These are phyloP conservation scores for Kuraishia piskuri DNA, from an alignment of 805 yeast genomes.

Conservation along the genomic window DNA sequence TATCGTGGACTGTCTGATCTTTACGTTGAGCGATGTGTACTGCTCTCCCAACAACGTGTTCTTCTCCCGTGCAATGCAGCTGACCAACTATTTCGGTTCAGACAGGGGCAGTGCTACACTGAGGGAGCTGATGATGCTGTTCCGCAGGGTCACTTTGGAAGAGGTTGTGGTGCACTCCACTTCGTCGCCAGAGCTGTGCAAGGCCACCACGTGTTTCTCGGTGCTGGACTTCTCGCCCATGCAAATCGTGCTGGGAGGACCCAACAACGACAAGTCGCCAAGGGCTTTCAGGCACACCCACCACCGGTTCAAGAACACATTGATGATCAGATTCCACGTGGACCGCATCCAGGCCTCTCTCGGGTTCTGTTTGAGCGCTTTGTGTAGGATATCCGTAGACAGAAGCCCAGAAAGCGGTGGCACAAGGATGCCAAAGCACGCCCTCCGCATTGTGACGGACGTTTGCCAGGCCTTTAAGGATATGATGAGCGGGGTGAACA, in stretches of 20 bases:
- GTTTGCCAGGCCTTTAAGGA: slow-evolving; percentile 14
- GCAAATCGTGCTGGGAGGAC: slow-evolving; percentile 35
- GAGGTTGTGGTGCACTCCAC: slow-evolving; percentile 42
- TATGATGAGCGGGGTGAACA: slow-evolving; percentile 9
- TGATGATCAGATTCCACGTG: slow-evolving; percentile 43
- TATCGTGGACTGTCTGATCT: slow-evolving; percentile 34
- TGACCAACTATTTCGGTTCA: slow-evolving; percentile 31
- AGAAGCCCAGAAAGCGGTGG: slow-evolving; percentile 35
- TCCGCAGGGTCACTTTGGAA: slow-evolving; percentile 45
- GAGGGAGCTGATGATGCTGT: slow-evolving; percentile 32
- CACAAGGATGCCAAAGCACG: slow-evolving; percentile 17
- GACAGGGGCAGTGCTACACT: slow-evolving; percentile 33
- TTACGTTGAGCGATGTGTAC: slow-evolving; percentile 46
- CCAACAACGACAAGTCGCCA: slow-evolving; percentile 21
- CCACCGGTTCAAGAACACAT: slow-evolving; percentile 55
- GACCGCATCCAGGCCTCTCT: slow-evolving; percentile 37
- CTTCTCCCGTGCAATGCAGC: slow-evolving; percentile 31
- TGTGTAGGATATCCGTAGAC: slow-evolving; percentile 20
- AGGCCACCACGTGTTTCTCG: slow-evolving; percentile 31
- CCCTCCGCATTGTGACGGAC: slow-evolving; percentile 16
- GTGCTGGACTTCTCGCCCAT: slow-evolving; percentile 28
- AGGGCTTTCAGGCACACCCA: slow-evolving; percentile 30
- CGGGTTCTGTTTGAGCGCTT: slow-evolving; percentile 20
- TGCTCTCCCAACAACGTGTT: slow-evolving; percentile 44
- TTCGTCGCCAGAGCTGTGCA: slow-evolving; percentile 39